Evolutionary conservation across 1,284 basidiomycete genomes (phyloP), one percentile per base, ranked within the genome.

Genomic region (Apiotrichum brassicae): DNA sequence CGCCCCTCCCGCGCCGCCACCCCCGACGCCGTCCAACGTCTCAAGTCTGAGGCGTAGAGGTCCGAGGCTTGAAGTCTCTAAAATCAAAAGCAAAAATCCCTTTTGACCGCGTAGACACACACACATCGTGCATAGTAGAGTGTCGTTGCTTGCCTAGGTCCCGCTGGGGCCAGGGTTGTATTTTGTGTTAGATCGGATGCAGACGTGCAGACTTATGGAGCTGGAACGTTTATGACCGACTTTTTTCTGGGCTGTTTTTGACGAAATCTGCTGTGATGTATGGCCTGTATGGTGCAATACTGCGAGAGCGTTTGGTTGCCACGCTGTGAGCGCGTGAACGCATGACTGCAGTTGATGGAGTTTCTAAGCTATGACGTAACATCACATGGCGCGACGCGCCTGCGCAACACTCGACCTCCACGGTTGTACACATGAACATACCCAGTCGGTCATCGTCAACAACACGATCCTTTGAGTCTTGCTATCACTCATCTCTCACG

Each of bases 1-100:
- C 44, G 60, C 41, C 52, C 60, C 12, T 56, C 53, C 30, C 47
- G 45, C 40, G 43, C 43, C 32, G 42, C 23, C 18, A 35, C 46
- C 12, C 30, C 51, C 32, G 57, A 58, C 6, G 62, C 62, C 36
- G 51, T 64, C 44, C 51, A 63, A 52, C 51, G 54, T 20, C 39
- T 65, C 53, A 60, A 59, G 63, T 25, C 55, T 19, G 59, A 61
- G 46, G 40, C 40, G 11, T 42, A 42, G n/a, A n/a, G n/a, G n/a
- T n/a, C n/a, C n/a, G n/a, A n/a, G n/a, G n/a, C n/a, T n/a, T n/a
- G n/a, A n/a, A n/a, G 23, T 14, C 22, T 25, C 6, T 16, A 2
- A 14, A 8, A 23, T 5, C 3, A 30, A n/a, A 20, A 42, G 18
- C n/a, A 42, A 28, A 42, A 12, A 20, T n/a, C n/a, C n/a, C n/a